Conservation (phyloP, 163 green algal genomes). For the Scenedesmus sp. region DNA sequence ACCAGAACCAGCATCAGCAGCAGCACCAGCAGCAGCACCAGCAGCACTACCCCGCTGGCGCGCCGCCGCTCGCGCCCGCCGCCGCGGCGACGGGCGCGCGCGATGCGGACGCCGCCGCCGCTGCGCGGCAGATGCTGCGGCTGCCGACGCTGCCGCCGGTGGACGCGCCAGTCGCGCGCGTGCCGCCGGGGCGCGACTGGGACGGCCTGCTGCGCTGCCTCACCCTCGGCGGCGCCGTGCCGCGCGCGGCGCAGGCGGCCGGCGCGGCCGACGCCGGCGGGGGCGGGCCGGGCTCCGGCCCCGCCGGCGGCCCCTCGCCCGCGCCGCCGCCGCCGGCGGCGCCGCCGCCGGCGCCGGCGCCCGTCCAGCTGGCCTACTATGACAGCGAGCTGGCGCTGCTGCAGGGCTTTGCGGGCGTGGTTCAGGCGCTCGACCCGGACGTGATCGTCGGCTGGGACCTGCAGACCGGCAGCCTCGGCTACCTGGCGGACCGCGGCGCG, state of each 20-base stretch:
- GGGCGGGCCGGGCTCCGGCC: too few species aligned
- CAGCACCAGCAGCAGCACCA: not conserved
- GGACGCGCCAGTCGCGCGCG: not conserved
- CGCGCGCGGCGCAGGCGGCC: too few species aligned
- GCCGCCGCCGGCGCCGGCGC: not conserved
- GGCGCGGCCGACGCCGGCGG: too few species aligned
- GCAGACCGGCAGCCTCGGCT: constrained; percentile 87
- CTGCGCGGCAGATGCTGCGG: constrained; percentile 14
- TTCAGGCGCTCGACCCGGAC: constrained; percentile 87
- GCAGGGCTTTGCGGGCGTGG: constrained; percentile 33
- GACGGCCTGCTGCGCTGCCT: constrained; percentile 15
- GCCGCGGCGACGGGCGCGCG: not conserved
- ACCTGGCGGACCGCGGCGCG: constrained; percentile 69
- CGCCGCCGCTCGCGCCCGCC: not conserved
- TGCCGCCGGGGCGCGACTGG: constrained; percentile 10
- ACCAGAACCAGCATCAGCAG: not conserved
- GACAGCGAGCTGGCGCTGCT: constrained; percentile 51
- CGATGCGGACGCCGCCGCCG: not conserved
- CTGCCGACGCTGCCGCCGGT: constrained; percentile 14
- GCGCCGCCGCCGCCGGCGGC: not conserved
- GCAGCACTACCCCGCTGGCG: not conserved
- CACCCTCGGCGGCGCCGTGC: not conserved
- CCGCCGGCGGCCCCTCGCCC: not conserved
- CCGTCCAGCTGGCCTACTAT: constrained; percentile 42
- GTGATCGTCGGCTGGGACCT: constrained; percentile 94